Conservation (phyloP, 1,139 yeast species). For the Entelexis paramagnoliae region DNA sequence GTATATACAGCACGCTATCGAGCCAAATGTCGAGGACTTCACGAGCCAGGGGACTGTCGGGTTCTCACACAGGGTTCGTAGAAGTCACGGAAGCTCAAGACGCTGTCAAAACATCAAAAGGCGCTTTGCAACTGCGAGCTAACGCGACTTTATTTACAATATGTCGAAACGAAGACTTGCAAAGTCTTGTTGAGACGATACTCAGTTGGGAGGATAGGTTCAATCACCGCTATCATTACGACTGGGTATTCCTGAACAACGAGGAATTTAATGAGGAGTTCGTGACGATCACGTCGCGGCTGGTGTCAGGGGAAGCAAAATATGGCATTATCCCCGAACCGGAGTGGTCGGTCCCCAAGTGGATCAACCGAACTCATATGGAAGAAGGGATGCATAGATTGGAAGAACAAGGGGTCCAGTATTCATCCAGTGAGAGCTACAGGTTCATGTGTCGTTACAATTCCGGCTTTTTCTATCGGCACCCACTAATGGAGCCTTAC, state of each 20-base stretch:
- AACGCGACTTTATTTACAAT: slow-evolving; percentile 65
- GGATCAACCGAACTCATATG: slow-evolving; percentile 51
- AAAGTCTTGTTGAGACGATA: slow-evolving; percentile 19
- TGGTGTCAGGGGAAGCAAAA: slow-evolving; percentile 50
- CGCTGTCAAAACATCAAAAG: not conserved
- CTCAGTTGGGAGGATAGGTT: slow-evolving; percentile 48
- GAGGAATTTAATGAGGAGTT: slow-evolving; percentile 43
- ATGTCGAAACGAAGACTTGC: slow-evolving; percentile 37
- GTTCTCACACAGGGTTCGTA: not conserved
- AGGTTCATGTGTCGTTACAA: slow-evolving; percentile 89
- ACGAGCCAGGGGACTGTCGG: not conserved
- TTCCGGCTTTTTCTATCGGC: slow-evolving; percentile 81
- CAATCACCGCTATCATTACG: slow-evolving; percentile 51
- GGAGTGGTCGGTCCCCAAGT: slow-evolving; percentile 66
- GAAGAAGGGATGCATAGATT: slow-evolving; percentile 40
- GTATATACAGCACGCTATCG: not conserved
- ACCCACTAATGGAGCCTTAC: slow-evolving; percentile 57
- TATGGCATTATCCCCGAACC: slow-evolving; percentile 56
- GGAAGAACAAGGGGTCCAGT: slow-evolving; percentile 43
- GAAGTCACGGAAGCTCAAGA: not conserved
- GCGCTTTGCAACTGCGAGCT: slow-evolving; percentile 24
- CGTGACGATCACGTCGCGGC: slow-evolving; percentile 35
- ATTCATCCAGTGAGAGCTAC: slow-evolving; percentile 58
- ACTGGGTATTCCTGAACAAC: slow-evolving; percentile 64
- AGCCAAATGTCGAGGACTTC: not conserved